Base-by-base conservation (phyloP, 805 yeast species). In the Ogataea neopini region DNA sequence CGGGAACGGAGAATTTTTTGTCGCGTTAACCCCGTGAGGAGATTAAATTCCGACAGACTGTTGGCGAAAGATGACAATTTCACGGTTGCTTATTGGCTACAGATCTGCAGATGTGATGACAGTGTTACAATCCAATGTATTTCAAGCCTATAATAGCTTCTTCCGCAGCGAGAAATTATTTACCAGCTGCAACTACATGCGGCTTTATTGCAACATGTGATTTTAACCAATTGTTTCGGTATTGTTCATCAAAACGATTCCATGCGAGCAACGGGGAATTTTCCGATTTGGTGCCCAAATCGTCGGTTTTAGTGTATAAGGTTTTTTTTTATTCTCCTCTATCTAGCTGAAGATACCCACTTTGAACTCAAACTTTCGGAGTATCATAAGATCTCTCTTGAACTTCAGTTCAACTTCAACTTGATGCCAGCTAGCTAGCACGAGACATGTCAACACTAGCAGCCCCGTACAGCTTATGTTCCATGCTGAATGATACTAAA, bases 401-500 rank as follows among this genome's bases (percentile, higher is more conserved):
- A 8, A 22, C 8, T n/a, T n/a, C n/a, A 8, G 25, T 22, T 22
- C 25, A 22, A 13, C 14, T 7, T n/a, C 34, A 30, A 30, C 17
- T 6, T 23, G 30, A 28, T 28, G 14, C 10, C 32, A 14, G 13
- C 13, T n/a, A 26, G 42, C 33, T 26, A 19, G 33, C 4, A 17
- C 17, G 20, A 39, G n/a, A 4, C 30, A 42, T 42, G 45, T 42
- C 45, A 13, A 25, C 33, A 33, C 9, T 42, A 35, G 39, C 39
- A 26, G 26, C 34, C 34, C 30, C 40, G 29, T 42, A 22, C 26
- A 42, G 22, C 30, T 36, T 18, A 15, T 3, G 30, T 14, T 23
- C 19, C 33, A 42, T 42, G 45, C 25, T 25, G 25, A 42, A 42
- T 23, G 23, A 8, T 13, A 32, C 23, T 6, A 8, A 30, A 25